A percentile compares a stretch with the other conserved stretches of the same genome.
phyloP scores from a whole-genome alignment of 331 rosid genomes.

The Quercus phellos region DNA sequence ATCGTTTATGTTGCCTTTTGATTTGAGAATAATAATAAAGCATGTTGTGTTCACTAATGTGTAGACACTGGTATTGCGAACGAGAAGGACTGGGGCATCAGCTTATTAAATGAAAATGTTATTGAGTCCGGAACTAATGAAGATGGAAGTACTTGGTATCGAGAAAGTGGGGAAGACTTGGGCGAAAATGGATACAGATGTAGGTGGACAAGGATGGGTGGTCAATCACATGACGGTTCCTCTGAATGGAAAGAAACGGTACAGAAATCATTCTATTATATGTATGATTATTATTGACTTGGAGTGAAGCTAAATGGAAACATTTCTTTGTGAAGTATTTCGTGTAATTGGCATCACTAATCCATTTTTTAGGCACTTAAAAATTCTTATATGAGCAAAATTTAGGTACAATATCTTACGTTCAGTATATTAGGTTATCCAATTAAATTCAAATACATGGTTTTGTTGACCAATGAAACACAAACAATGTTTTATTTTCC shows the following conservation, averaged over 20 bases:
- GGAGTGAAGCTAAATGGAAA: conserved; percentile 12
- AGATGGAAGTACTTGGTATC: conserved; percentile 91
- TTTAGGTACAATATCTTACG: too few species aligned
- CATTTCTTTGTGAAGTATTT: conserved; percentile 7
- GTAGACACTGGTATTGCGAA: conserved; percentile 95
- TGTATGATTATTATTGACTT: neutral
- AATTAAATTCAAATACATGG: too few species aligned
- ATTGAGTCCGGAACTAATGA: conserved; percentile 88
- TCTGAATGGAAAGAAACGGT: conserved; percentile 98
- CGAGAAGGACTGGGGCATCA: conserved; percentile 98
- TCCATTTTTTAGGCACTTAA: neutral
- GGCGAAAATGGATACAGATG: conserved; percentile 91
- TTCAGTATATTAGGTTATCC: too few species aligned
- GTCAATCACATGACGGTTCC: conserved; percentile 64
- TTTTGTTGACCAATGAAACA: too few species aligned
- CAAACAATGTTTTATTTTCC: too few species aligned
- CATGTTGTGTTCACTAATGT: conserved; percentile 10
- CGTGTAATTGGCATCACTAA: neutral
- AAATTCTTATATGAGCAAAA: too few species aligned
- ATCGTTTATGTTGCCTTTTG: neutral
- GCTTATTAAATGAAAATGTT: conserved; percentile 63
- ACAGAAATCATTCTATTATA: conserved; percentile 19
- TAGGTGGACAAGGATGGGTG: conserved; percentile 99
- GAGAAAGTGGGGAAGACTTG: conserved; percentile 81
- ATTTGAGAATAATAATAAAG: neutral